Conservation (phyloP, 345 rosid genomes). For the Lagerstroemia speciosa region DNA sequence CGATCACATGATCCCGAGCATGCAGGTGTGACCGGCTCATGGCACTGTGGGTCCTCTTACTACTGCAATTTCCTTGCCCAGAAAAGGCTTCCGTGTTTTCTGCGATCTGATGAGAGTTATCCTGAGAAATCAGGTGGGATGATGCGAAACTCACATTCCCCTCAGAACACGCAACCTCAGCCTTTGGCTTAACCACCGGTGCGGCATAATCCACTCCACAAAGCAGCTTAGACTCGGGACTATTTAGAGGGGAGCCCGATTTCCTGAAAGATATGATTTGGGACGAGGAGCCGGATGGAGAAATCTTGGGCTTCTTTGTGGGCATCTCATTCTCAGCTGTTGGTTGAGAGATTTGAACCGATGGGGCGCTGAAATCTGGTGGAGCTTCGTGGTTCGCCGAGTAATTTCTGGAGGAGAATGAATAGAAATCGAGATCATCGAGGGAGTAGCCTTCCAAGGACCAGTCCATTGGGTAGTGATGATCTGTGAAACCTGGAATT, state of each 20-base stretch:
- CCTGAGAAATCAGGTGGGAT: not conserved
- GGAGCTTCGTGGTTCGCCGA: not conserved
- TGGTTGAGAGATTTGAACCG: constrained; percentile 2
- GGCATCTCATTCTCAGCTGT: not conserved
- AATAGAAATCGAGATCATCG: not conserved
- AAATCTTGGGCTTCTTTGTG: constrained; percentile 6
- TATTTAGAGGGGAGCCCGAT: constrained; percentile 16
- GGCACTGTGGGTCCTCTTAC: constrained; percentile 7
- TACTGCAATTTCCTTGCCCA: constrained; percentile 3
- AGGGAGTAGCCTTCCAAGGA: not conserved
- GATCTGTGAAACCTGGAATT: not conserved
- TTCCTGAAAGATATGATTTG: constrained; percentile 38
- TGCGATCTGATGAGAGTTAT: not conserved
- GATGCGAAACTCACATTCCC: not conserved
- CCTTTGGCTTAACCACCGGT: not conserved
- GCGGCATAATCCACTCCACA: not conserved
- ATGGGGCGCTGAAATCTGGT: not conserved
- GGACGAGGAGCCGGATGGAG: constrained; percentile 24
- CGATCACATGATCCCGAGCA: constrained; percentile 71
- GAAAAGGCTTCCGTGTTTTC: not conserved
- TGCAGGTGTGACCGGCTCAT: constrained; percentile 26
- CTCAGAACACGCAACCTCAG: not conserved
- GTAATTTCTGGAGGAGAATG: not conserved
- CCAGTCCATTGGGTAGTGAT: not conserved
- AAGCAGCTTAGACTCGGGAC: not conserved